phyloP scores from a whole-genome alignment of 176 grass and related monocot genomes.

The Aegilops longissima region DNA sequence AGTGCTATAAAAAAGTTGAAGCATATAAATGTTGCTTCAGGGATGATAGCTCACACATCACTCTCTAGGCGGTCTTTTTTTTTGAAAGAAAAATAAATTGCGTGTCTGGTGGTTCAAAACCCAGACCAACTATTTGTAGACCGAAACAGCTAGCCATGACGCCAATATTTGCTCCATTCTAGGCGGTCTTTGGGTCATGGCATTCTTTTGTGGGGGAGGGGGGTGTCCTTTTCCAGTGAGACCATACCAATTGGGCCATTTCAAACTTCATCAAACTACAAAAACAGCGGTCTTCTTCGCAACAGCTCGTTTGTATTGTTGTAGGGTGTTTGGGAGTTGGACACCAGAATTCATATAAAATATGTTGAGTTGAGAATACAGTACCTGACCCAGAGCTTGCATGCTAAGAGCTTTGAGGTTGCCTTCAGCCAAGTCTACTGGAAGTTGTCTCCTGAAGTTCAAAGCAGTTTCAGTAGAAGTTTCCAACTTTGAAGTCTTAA shows the following conservation, averaged over 20 bases:
- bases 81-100: too few relatives aligned
- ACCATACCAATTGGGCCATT: background rate
- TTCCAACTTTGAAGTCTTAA: background rate
- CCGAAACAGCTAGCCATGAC: too few relatives aligned
- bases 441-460: slow-evolving; percentile 79
- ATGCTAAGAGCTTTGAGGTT: slow-evolving; percentile 83
- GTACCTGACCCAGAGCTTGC: slow-evolving; percentile 89
- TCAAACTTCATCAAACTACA: background rate
- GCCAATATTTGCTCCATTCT: too few relatives aligned
- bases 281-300: background rate
- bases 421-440: slow-evolving; percentile 80
- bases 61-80: too few relatives aligned
- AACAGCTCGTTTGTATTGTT: background rate
- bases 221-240: background rate
- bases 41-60: background rate
- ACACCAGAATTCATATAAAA: background rate
- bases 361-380: slow-evolving; percentile 5
- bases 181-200: too few relatives aligned
- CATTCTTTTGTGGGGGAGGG: too few relatives aligned
- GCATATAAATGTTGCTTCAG: background rate
- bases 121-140: too few relatives aligned
- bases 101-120: too few relatives aligned
- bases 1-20: background rate
- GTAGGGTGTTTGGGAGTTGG: background rate
- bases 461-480: background rate